A percentile compares a stretch with the other conserved stretches of the same genome.
phyloP scores from a whole-genome alignment of 2,329 filamentous ascomycete genomes.

The Verticillium longisporum region DNA sequence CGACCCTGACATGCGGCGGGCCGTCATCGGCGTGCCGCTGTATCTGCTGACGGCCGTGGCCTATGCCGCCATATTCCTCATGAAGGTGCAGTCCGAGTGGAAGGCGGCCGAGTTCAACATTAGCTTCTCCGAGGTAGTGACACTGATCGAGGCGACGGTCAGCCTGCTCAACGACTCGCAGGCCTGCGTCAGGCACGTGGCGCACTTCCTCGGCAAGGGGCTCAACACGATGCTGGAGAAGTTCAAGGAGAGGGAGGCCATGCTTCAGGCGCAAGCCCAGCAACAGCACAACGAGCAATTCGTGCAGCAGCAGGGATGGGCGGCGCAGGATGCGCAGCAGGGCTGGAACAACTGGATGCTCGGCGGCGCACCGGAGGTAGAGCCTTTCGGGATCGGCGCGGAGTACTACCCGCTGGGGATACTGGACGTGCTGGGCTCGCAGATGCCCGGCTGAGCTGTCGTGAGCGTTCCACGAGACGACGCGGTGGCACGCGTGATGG shows the following conservation, averaged over 20 bases:
- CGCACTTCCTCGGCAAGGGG: conserved; percentile 20
- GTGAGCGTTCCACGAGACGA: not conserved
- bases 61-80: conserved; percentile 23
- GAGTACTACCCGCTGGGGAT: conserved; percentile 16
- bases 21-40: conserved; percentile 22
- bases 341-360: conserved; percentile 21
- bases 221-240: conserved; percentile 21
- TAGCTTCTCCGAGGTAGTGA: conserved; percentile 21
- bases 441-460: conserved; percentile 16
- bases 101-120: conserved; percentile 17
- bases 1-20: conserved; percentile 20
- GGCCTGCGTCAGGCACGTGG: conserved; percentile 19
- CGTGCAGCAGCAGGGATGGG: conserved; percentile 3
- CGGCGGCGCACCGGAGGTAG: conserved; percentile 10
- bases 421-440: conserved; percentile 17
- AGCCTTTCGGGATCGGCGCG: conserved; percentile 11
- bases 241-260: conserved; percentile 15
- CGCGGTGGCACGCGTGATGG: no score
- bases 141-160: conserved; percentile 18
- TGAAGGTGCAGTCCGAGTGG: conserved; percentile 24
- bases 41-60: conserved; percentile 24
- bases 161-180: conserved; percentile 16
- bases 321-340: conserved; percentile 5
- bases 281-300: not conserved
- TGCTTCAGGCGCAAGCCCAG: conserved; percentile 3